Evolutionary conservation across 2,329 filamentous ascomycete genomes (phyloP).

Genomic region (Gnomoniopsis sp.): DNA sequence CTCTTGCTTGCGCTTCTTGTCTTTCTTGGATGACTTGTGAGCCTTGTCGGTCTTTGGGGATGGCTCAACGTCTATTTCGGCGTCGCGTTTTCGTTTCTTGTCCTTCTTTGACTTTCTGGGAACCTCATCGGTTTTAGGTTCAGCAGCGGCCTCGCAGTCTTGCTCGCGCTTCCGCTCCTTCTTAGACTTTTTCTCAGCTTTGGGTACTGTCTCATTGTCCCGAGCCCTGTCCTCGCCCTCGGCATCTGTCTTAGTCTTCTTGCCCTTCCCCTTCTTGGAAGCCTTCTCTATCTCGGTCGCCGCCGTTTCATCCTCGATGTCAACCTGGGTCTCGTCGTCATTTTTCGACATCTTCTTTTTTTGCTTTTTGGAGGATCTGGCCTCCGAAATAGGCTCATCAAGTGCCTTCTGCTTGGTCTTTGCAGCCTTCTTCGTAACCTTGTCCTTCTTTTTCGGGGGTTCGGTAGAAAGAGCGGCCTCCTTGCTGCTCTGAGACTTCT

Average conservation of each 20-base stretch:
- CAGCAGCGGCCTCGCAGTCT: constrained; percentile 10
- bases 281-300: too few species aligned
- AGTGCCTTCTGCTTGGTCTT: constrained; percentile 1
- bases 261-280: constrained; percentile 15
- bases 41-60: constrained; percentile 19
- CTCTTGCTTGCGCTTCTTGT: constrained; percentile 22
- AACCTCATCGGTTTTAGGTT: constrained; percentile 18
- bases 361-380: constrained; percentile 21
- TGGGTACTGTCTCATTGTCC: too few species aligned
- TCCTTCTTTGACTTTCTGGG: constrained; percentile 21
- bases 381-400: constrained; percentile 33
- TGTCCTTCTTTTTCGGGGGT: not conserved
- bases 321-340: constrained; percentile 23
- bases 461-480: not conserved
- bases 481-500: constrained; percentile 27
- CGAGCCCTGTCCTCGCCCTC: too few species aligned
- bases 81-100: constrained; percentile 18
- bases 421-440: not conserved
- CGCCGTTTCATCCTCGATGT: constrained; percentile 16
- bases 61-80: not conserved
- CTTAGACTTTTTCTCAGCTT: constrained; percentile 20
- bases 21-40: constrained; percentile 18
- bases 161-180: constrained; percentile 20
- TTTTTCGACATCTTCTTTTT: constrained; percentile 24
- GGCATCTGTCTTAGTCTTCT: constrained; percentile 20